phyloP scores from a whole-genome alignment of 345 rosid species.

The Salix purpurea region DNA sequence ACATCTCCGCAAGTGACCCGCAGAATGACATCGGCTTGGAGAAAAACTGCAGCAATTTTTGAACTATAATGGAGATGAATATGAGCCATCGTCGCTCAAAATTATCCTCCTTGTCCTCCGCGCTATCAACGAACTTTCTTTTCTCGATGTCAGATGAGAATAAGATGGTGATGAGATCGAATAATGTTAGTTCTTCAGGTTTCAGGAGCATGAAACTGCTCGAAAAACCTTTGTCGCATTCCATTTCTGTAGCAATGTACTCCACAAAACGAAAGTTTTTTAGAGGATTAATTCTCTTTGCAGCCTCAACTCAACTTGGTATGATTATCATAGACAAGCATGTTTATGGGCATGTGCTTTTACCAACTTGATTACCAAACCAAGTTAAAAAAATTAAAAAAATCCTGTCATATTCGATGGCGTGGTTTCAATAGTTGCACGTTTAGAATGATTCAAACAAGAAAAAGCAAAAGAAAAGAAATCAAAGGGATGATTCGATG shows the following conservation, averaged over 20 bases:
- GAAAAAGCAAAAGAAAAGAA: too few species aligned
- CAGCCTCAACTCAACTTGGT: not conserved
- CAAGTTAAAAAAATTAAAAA: too few species aligned
- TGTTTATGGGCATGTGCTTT: too few species aligned
- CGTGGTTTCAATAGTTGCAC: too few species aligned
- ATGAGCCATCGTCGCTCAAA: slow-evolving; percentile 53
- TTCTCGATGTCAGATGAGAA: slow-evolving; percentile 35
- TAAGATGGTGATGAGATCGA: slow-evolving; percentile 44
- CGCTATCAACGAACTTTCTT: slow-evolving; percentile 42
- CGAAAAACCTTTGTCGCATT: slow-evolving; percentile 31
- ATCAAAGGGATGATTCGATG: too few species aligned
- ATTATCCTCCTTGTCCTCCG: slow-evolving; percentile 27
- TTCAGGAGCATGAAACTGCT: slow-evolving; percentile 46
- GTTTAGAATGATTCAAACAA: too few species aligned
- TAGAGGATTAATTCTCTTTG: not conserved
- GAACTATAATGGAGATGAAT: slow-evolving; percentile 44
- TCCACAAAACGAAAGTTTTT: too few species aligned
- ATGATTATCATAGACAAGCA: too few species aligned
- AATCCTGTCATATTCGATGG: too few species aligned
- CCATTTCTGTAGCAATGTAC: slow-evolving; percentile 4
- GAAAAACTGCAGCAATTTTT: slow-evolving; percentile 34
- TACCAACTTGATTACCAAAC: too few species aligned
- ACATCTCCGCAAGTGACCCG: slow-evolving; percentile 41
- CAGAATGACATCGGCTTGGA: slow-evolving; percentile 36
- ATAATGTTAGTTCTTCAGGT: slow-evolving; percentile 43